Conservation (phyloP, 139 green algal species). For the Edaphochlamys debaryana region DNA sequence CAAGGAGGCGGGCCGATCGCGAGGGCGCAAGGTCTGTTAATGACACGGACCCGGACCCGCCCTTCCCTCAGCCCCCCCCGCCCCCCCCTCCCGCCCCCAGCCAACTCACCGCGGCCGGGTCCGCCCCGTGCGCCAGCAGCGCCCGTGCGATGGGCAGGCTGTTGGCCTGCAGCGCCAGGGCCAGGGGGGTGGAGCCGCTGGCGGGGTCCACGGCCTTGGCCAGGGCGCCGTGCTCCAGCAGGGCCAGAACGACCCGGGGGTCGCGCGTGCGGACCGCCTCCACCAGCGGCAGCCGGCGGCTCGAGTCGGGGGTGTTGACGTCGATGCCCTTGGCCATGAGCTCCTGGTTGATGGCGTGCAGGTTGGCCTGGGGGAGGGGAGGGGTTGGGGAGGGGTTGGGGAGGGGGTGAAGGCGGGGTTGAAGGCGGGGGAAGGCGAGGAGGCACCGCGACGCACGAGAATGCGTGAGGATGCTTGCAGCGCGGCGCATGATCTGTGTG, state of each 20-base stretch:
- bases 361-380: conserved; percentile 18
- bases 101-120: conserved; percentile 22
- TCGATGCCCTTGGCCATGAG: conserved; percentile 27
- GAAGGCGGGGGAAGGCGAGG: too few species aligned
- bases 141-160: conserved; percentile 33
- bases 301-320: conserved; percentile 36
- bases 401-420: too few species aligned
- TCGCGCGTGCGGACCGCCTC: conserved; percentile 42
- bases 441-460: too few species aligned
- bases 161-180: conserved; percentile 27
- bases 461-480: too few species aligned
- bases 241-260: background rate
- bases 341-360: conserved; percentile 28
- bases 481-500: too few species aligned
- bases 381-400: background rate
- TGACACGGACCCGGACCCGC: too few species aligned
- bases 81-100: too few species aligned
- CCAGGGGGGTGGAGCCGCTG: conserved; percentile 5
- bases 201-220: conserved; percentile 33
- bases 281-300: conserved; percentile 27
- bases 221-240: conserved; percentile 31
- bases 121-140: conserved; percentile 52
- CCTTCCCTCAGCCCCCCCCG: too few species aligned
- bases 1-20: too few species aligned
- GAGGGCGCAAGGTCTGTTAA: too few species aligned